phyloP scores from a whole-genome alignment of 176 grass and related monocot genomes.

The Luzula sylvatica region DNA sequence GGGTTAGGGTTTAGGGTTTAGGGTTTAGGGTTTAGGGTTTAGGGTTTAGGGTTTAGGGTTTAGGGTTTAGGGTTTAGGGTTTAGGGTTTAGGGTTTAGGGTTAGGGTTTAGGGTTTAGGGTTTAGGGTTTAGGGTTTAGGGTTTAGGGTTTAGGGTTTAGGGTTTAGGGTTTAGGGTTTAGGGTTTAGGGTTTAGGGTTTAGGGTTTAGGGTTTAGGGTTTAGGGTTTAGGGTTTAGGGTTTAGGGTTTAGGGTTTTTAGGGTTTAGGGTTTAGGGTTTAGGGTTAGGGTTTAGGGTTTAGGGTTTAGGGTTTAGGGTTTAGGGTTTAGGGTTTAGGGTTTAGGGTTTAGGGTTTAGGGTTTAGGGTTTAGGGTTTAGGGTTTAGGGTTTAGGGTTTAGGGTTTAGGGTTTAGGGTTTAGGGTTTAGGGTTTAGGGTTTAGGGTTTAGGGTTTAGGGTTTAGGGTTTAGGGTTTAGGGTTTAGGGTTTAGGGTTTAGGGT shows the following conservation, averaged over 20 bases:
- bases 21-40: constrained; percentile 3
- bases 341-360: neutral
- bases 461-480: neutral
- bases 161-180: neutral
- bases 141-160: neutral
- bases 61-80: neutral
- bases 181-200: neutral
- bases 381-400: constrained; percentile 3
- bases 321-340: neutral
- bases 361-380: neutral
- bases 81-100: neutral
- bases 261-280: constrained; percentile 3
- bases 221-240: neutral
- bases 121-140: neutral
- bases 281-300: neutral
- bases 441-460: constrained; percentile 3
- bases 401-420: constrained; percentile 3
- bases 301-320: neutral
- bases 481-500: neutral
- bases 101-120: neutral
- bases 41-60: neutral
- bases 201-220: neutral
- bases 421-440: constrained; percentile 1
- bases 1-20: constrained; percentile 3
- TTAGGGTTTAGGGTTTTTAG: neutral